Conservation (phyloP, 1,284 basidiomycete species). For the Schizophyllum amplum region DNA sequence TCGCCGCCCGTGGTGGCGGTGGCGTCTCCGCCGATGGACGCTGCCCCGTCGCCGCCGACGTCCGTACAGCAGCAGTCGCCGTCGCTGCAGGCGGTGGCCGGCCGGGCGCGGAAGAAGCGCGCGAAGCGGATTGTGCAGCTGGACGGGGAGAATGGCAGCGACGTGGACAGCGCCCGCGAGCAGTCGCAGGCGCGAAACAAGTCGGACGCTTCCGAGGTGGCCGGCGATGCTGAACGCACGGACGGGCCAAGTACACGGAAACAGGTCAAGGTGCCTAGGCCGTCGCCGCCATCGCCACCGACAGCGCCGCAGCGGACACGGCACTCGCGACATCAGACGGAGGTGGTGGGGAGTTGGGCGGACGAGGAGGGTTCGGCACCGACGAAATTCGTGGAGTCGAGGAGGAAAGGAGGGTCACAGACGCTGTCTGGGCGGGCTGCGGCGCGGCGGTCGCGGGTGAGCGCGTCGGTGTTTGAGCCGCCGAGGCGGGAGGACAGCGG, state of each 20-base stretch:
- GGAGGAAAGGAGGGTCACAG: conserved; percentile 16
- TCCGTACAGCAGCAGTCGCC: conserved; percentile 27
- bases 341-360: background rate
- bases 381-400: background rate
- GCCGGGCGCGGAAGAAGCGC: conserved; percentile 42
- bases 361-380: background rate
- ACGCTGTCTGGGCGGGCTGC: conserved; percentile 30
- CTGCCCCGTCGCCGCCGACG: conserved; percentile 24
- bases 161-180: conserved; percentile 19
- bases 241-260: background rate
- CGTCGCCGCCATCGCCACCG: background rate
- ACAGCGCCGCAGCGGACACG: background rate
- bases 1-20: conserved; percentile 59
- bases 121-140: conserved; percentile 66
- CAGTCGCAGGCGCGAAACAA: conserved; percentile 22
- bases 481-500: conserved; percentile 23
- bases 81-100: conserved; percentile 27
- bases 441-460: conserved; percentile 42
- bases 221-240: conserved; percentile 6
- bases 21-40: conserved; percentile 18
- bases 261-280: background rate
- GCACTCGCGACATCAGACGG: background rate
- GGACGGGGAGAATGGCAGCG: conserved; percentile 33
- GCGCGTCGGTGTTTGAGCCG: conserved; percentile 56
- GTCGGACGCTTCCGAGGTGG: conserved; percentile 23